phyloP scores from a whole-genome alignment of 371 early-diverging fungal species.

The Nematocida ausubeli region DNA sequence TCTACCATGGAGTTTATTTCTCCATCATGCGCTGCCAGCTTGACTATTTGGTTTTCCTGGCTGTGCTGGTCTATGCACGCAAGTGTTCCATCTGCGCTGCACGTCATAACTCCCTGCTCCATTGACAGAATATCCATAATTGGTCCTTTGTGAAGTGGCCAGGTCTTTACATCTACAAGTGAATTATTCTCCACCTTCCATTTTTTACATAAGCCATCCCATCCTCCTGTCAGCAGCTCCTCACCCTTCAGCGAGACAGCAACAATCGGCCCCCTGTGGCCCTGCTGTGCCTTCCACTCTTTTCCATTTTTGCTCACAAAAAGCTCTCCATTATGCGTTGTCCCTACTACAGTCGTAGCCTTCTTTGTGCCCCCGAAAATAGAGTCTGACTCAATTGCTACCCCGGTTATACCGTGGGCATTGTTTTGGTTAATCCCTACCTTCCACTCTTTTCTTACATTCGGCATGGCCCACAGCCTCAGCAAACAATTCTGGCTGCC shows the following conservation, averaged over 20 bases:
- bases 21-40: conserved; percentile 22
- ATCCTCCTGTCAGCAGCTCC: conserved; percentile 37
- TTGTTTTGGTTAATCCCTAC: conserved; percentile 44
- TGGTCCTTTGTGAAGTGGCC: conserved; percentile 48
- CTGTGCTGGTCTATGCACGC: conserved; percentile 9
- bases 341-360: conserved; percentile 30
- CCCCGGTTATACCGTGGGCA: conserved; percentile 47
- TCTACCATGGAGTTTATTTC: conserved; percentile 35
- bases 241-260: conserved; percentile 34
- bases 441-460: conserved; percentile 30
- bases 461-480: conserved; percentile 15
- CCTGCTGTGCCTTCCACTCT: conserved; percentile 27
- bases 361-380: background rate
- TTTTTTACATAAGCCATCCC: conserved; percentile 47
- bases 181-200: conserved; percentile 30
- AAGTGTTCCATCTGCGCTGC: conserved; percentile 48
- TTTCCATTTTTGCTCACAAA: conserved; percentile 29
- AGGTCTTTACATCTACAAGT: conserved; percentile 28
- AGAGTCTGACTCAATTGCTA: conserved; percentile 52
- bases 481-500: conserved; percentile 46
- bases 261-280: conserved; percentile 49
- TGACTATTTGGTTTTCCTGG: background rate
- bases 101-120: conserved; percentile 26
- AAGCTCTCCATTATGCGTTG: conserved; percentile 42
- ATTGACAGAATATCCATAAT: conserved; percentile 53